phyloP scores from a whole-genome alignment of 495 filamentous ascomycete species.

The Bacidia gigantensis region DNA sequence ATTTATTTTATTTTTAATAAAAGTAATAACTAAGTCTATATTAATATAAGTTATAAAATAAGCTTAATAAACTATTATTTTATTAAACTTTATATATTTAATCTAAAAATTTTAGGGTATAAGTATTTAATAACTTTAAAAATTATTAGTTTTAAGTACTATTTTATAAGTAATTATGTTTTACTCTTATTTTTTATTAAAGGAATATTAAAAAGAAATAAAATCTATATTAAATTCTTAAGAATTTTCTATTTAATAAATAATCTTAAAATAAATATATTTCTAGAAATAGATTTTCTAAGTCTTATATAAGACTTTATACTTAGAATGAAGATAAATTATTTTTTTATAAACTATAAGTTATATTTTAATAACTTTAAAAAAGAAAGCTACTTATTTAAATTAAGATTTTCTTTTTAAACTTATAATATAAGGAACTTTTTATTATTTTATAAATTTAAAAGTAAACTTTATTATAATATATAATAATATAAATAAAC shows the following conservation, averaged over 20 bases:
- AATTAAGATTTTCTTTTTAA: background rate
- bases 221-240: background rate
- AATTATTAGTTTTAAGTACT: background rate
- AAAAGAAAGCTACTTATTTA: conserved; percentile 3
- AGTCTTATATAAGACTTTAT: background rate
- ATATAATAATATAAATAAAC: background rate
- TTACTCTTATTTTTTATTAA: background rate
- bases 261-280: background rate
- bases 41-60: background rate
- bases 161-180: conserved; percentile 3
- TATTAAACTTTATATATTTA: background rate
- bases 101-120: background rate
- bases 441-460: background rate
- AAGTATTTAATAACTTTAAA: background rate
- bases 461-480: conserved; percentile 3
- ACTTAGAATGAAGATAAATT: background rate
- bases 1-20: background rate
- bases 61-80: background rate
- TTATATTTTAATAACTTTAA: background rate
- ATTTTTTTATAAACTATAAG: background rate
- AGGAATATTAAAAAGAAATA: background rate
- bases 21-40: background rate
- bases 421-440: background rate
- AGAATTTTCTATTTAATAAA: background rate
- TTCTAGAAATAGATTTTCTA: conserved; percentile 1